phyloP scores from a whole-genome alignment of 805 yeast genomes.

The Candida fluviatilis region DNA sequence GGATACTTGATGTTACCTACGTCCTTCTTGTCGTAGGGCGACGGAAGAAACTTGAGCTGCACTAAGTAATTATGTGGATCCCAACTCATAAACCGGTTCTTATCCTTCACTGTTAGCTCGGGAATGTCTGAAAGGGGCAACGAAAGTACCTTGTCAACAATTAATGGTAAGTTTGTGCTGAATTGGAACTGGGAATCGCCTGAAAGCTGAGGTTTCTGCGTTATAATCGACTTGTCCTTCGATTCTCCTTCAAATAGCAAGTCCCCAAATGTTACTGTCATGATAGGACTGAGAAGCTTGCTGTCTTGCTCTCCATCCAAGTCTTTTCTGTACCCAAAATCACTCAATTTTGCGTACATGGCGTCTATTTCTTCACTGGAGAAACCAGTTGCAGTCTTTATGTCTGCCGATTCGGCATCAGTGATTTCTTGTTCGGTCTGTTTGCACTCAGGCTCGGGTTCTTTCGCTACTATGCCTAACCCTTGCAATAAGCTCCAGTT shows the following conservation, averaged over 20 bases:
- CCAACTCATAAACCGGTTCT: constrained; percentile 15
- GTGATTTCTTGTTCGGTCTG: constrained; percentile 4
- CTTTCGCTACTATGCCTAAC: constrained; percentile 1
- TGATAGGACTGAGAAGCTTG: constrained; percentile 20
- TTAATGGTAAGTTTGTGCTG: constrained; percentile 30
- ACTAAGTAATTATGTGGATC: constrained; percentile 35
- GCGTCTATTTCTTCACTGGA: constrained; percentile 13
- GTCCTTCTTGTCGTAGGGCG: constrained; percentile 11
- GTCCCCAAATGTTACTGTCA: constrained; percentile 39
- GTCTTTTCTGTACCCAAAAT: constrained; percentile 20
- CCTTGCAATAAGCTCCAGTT: constrained; percentile 3
- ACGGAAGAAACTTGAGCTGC: constrained; percentile 46
- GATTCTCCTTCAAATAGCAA: constrained; percentile 23
- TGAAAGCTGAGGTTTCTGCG: constrained; percentile 6
- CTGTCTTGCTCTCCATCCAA: constrained; percentile 18
- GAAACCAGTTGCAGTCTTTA: constrained; percentile 3
- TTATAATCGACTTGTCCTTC: constrained; percentile 3
- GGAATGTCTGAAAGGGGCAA: constrained; percentile 21
- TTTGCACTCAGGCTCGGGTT: background rate
- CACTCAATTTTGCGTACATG: constrained; percentile 21
- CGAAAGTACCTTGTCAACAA: constrained; percentile 27
- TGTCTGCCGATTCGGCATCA: constrained; percentile 4
- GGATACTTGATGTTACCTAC: constrained; percentile 33
- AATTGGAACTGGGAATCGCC: constrained; percentile 17
- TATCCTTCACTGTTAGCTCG: constrained; percentile 14